A percentile compares a stretch with the other conserved stretches of the same genome.
phyloP scores from a whole-genome alignment of 805 yeast genomes.

The Candida coleopterorum region DNA sequence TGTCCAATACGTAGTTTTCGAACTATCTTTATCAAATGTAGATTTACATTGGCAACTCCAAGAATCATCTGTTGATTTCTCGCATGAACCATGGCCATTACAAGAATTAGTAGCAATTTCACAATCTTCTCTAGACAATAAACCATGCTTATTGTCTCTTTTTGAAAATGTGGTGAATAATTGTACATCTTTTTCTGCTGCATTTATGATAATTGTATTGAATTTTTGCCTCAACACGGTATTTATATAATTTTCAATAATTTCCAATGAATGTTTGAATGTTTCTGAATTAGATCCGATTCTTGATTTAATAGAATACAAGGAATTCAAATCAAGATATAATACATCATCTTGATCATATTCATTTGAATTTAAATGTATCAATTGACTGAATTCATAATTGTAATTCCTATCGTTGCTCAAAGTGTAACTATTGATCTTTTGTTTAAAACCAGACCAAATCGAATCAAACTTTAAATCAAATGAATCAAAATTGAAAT shows the following conservation, averaged over 20 bases:
- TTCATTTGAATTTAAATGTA: slow-evolving; percentile 28
- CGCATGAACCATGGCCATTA: slow-evolving; percentile 51
- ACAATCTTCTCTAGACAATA: slow-evolving; percentile 43
- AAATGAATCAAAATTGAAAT: neutral
- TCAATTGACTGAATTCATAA: slow-evolving; percentile 45
- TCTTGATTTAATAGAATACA: slow-evolving; percentile 37
- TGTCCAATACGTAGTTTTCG: slow-evolving; percentile 49
- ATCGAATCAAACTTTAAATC: slow-evolving; percentile 12
- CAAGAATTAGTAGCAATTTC: slow-evolving; percentile 44
- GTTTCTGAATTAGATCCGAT: slow-evolving; percentile 41
- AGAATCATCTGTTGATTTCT: slow-evolving; percentile 29
- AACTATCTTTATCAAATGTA: slow-evolving; percentile 34
- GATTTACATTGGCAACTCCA: slow-evolving; percentile 51
- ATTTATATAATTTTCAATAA: slow-evolving; percentile 23
- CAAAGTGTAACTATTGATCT: slow-evolving; percentile 15
- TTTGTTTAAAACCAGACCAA: slow-evolving; percentile 28
- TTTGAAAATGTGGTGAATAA: neutral
- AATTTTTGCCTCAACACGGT: no score
- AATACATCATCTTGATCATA: slow-evolving; percentile 22
- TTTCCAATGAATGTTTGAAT: slow-evolving; percentile 32
- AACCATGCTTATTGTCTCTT: neutral
- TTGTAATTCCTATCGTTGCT: slow-evolving; percentile 46
- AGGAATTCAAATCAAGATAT: slow-evolving; percentile 39
- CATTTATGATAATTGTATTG: no score
- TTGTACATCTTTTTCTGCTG: no score